phyloP scores from a whole-genome alignment of 2,329 filamentous ascomycete species.

The Coniochaeta prunicola region DNA sequence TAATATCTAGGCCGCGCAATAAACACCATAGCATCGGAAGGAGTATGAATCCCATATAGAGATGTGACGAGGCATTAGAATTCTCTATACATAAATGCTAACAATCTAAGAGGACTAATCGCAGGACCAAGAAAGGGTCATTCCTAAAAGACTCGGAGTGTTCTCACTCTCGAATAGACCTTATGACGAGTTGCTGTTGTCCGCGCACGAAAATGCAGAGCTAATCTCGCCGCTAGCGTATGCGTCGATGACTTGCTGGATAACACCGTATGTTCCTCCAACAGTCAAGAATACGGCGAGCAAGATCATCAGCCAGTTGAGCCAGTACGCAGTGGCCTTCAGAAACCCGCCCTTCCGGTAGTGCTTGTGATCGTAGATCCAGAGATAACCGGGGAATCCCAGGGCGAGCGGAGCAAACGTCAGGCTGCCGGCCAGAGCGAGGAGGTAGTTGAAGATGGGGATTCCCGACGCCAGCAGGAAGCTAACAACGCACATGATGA shows the following conservation, averaged over 20 bases:
- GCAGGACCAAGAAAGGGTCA: no score
- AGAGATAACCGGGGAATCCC: conserved; percentile 25
- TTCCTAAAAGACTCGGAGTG: no score
- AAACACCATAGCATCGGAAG: no score
- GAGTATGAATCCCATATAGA: no score
- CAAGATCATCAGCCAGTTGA: conserved; percentile 26
- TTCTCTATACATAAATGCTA: no score
- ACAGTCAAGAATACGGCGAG: conserved; percentile 29
- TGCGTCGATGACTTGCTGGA: conserved; percentile 42
- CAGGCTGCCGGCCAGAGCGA: conserved; percentile 8
- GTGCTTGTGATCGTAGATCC: conserved; percentile 26
- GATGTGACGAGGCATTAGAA: no score
- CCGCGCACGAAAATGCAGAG: conserved; percentile 38
- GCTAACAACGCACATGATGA: conserved; percentile 12
- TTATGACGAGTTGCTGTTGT: conserved; percentile 30
- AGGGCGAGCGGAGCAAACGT: conserved; percentile 26
- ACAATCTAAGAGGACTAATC: no score
- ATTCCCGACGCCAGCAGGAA: conserved; percentile 18
- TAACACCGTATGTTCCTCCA: conserved; percentile 35
- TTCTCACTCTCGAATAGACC: background rate
- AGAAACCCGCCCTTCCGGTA: conserved; percentile 20
- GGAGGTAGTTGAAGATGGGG: conserved; percentile 17
- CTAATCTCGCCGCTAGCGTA: conserved; percentile 39
- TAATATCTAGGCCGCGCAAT: no score
- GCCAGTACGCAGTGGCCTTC: conserved; percentile 20